A percentile compares a stretch with the other conserved stretches of the same genome.
These are phyloP conservation scores for Aspergillus sparsus DNA, from an alignment of 495 filamentous ascomycete species.

Conservation along the genomic window DNA sequence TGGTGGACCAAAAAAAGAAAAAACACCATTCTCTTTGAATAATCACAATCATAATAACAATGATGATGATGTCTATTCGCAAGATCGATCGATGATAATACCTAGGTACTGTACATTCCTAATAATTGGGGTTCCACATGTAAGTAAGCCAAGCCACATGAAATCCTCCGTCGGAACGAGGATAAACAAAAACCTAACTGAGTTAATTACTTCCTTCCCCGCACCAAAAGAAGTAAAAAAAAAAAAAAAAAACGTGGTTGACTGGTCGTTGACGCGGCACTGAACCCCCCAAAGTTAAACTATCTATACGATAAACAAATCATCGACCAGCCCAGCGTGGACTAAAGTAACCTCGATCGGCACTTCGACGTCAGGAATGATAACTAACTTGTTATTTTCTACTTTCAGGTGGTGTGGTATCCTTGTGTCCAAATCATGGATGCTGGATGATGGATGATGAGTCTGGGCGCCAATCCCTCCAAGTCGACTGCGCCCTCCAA, in stretches of 20 bases:
- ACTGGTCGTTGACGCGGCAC: constrained; percentile 4
- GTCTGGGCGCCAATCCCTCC: constrained; percentile 12
- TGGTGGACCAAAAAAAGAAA: too few species aligned
- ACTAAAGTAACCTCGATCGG: neutral
- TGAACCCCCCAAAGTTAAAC: neutral
- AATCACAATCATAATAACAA: neutral
- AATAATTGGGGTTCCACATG: neutral
- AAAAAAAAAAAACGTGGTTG: constrained; percentile 2
- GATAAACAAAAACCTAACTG: neutral
- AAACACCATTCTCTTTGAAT: too few species aligned
- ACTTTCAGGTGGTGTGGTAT: neutral
- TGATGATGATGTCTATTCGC: neutral
- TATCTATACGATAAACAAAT: neutral
- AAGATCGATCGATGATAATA: neutral
- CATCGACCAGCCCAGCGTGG: neutral
- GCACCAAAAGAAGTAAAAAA: constrained; percentile 1
- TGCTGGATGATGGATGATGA: neutral
- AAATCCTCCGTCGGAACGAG: constrained; percentile 12
- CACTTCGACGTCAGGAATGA: neutral
- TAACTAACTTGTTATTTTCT: neutral
- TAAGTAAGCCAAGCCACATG: neutral
- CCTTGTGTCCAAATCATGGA: neutral
- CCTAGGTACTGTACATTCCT: too few species aligned
- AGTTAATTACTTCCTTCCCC: neutral
- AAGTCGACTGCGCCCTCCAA: constrained; percentile 2